Base-by-base conservation (phyloP, 2,329 filamentous ascomycete genomes). In the Westerdykella sp. region DNA sequence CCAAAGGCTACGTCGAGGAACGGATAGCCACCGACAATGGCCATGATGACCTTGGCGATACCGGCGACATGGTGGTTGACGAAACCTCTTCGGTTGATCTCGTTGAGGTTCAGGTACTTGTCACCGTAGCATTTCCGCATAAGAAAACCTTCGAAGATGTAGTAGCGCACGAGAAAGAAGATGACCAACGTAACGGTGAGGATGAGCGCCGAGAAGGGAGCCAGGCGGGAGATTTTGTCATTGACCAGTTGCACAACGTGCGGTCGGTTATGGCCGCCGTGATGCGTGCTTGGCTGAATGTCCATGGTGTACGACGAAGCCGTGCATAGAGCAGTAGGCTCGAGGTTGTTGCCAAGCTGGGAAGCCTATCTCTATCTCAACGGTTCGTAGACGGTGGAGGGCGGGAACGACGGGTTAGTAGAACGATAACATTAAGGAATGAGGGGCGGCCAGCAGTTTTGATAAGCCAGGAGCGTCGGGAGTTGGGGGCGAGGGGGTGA, bases 11-110 rank as follows among this genome's bases (percentile, higher is more conserved):
- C 57, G 21, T 55, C 48, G 35, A 72, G 53, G 37, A 73, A 71
- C 1, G 71, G 71, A 49, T 73, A 72, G 1, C 62, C 64, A 0
- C 65, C 68, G 0, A 66, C 18, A 11, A 70, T 42, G 7, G 73
- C 43, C 32, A 73, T 67, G 14, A 69, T 2, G 1, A 72, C 45
- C 41, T 73, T 74, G 5, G 67, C 69, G 1, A 46, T 40, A 1
- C 67, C 69, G 2, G 70, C 70, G 15, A 74, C 66, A 37, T 73
- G 71, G 43, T 74, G 71, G 39, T 74, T 73, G 30, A 73, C 57
- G 45, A 74, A 73, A 0, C 69, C 69, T 7, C 69, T 60, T 4
- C 64, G 56, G 15, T 66, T 62, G 0, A 53, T 44, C 12, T 69
- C 67, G 39, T 57, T 59, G 43, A 73, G 60, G 5, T 51, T 38